Evolutionary conservation across 352 stramenopile species (phyloP), one percentile per base, ranked within the genome.

Genomic region (Phytophthora sp.): DNA sequence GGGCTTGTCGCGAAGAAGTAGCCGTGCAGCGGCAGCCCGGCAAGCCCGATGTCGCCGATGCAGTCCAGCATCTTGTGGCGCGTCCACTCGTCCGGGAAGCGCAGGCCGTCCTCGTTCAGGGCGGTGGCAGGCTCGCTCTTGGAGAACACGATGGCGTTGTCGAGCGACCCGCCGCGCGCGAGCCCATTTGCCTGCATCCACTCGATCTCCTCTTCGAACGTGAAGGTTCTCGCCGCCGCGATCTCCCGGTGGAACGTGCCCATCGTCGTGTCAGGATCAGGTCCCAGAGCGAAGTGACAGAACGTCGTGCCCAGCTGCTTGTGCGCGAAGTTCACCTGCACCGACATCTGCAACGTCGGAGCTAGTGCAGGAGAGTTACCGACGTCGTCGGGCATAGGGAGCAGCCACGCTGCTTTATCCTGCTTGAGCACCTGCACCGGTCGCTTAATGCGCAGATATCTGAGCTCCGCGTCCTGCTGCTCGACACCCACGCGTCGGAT

Each of bases 1-100:
- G 83, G 83, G 53, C 77, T 87, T 27, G 82, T 89, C 6, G 78
- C 73, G 35, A 88, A 74, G 48, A 90, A 92, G 51, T 84, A 85
- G 17, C 79, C 81, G 48, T 91, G 77, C 11, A 92, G 32, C 1
- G 84, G 79, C 30, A 81, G 38, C 1, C 82, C 82, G 0, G 77
- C 74, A 5, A 92, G 67, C 0, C 68, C 76, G 5, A 92, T 52
- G 49, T 92, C 84, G 15, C 84, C 84, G 24, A 91, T 74, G 35
- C 79, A 90, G 53, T 92, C 84, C 31, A 92, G 68, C 63, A 89
- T 62, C 57, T 92, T 92, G 68, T 92, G 84, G 2, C 81, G 78
- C 24, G 62, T 61, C 84, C 84, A 92, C 59, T 92, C 82, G 54
- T 90, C 76, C 2, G 67, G 32, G 56, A 83, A 89, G 8, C 76